Evolutionary conservation across 768 basidiomycete species (phyloP).

Genomic region (Floccularia luteovirens): DNA sequence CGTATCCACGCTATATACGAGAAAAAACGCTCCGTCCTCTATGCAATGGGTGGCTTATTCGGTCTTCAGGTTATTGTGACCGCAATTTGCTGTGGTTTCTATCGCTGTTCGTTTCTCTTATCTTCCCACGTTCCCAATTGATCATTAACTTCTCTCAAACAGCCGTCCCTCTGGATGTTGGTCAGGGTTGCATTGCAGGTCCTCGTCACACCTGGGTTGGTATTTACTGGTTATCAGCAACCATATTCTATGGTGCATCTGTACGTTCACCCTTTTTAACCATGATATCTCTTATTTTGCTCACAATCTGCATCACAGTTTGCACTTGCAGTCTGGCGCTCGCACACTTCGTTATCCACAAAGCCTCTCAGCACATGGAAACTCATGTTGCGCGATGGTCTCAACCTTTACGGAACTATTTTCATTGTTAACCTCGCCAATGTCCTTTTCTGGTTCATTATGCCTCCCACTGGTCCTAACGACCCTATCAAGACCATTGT

Average conservation of each 20-base stretch:
- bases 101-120: conserved; percentile 42
- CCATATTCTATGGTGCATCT: conserved; percentile 63
- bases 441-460: conserved; percentile 83
- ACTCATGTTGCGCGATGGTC: conserved; percentile 62
- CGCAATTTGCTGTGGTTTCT: conserved; percentile 73
- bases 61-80: conserved; percentile 67
- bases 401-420: conserved; percentile 35
- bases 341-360: conserved; percentile 44
- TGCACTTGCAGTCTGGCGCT: conserved; percentile 52
- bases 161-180: conserved; percentile 64
- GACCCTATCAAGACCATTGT: conserved; percentile 81
- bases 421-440: conserved; percentile 78
- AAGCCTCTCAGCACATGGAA: conserved; percentile 70
- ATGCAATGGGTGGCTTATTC: conserved; percentile 48
- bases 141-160: conserved; percentile 6
- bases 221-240: conserved; percentile 79
- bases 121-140: conserved; percentile 2
- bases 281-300: no score
- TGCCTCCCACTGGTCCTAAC: conserved; percentile 46
- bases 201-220: conserved; percentile 78
- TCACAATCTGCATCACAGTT: no score
- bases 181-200: conserved; percentile 84
- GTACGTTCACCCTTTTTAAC: no score
- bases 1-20: conserved; percentile 78
- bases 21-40: conserved; percentile 46